Base-by-base conservation (phyloP, 345 rosid genomes). In the Dipteronia sinensis region DNA sequence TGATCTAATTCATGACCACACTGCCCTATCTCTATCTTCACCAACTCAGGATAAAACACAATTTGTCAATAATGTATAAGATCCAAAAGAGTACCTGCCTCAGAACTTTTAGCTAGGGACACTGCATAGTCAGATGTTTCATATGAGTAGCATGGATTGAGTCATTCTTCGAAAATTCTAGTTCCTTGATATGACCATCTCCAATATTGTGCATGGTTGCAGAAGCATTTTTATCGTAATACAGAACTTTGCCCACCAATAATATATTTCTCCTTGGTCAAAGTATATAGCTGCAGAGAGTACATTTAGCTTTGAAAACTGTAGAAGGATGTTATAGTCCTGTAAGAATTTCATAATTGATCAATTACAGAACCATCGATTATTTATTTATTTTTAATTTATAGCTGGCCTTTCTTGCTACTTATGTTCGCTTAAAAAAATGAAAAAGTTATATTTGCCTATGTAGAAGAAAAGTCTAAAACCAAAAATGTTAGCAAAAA, bases 81-180 rank as follows among this genome's bases (percentile, higher is more conserved):
- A 55, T 10, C 19, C 46, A 44, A 75, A 53, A 70, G 53, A 76
- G 74, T 89, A 92, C 96, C 97, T 90, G 90, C 90, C 89, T 86
- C 76, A 27, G 76, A 73, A 76, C 79, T 71, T 77, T 82, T 79
- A 61, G 82, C 9, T 20, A 77, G 38, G 73, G 90, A 68, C 53
- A 78, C 83, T 72, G 34, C 82, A 83, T 79, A 84, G 61, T 82
- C 82, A 8, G 77, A 73, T 71, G 78, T 67, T 76, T 74, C 65
- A 73, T 59, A 70, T 46, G 29, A 27, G 76, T 73, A 56, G 77
- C 83, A 42, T 65, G 71, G 62, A 67, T 71, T n/a, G 61, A 78
- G 79, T 63, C 84, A 63, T 77, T 85, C 53, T 82, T 47, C 31
- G 71, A 76, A 71, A 65, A 25, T 58, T 46, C 25, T 70, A 78